Evolutionary conservation across 495 filamentous ascomycete species (phyloP), one percentile per base, ranked within the genome.

Genomic region (Penicillium desertorum): DNA sequence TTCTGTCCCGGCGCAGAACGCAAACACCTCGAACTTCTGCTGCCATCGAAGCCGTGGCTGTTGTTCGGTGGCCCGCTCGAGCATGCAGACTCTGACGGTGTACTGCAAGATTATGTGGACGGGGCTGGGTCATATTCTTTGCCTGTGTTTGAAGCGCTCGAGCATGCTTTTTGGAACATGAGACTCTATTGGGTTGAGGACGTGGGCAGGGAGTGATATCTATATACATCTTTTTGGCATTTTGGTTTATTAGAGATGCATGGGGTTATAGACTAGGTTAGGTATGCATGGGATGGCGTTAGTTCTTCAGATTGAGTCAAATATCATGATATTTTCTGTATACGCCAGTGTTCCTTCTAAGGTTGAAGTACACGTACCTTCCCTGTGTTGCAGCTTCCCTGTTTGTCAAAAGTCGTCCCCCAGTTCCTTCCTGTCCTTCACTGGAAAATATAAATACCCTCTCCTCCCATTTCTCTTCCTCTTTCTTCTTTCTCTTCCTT

Each of bases 1-100:
- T 83, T 87, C 64, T 87, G 86, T 44, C 79, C 79, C n/a, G 76
- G 76, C 2, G 74, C 73, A 8, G 27, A 29, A 4, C 27, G 27
- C 7, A 56, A 66, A 34, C 76, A 79, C 56, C 67, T 78, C 10
- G 69, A 71, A 36, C 45, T 67, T 5, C 23, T 79, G 57, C 62
- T 79, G 5, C 50, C 61, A 1, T 58, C 53, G 0, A 62, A 67
- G 3, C 75, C 75, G 16, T 61, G 59, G 20, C 25, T 74, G 29
- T 45, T 79, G 0, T 71, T 78, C 17, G 73, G 71, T 2, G 71
- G 71, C 0, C 71, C 71, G 9, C 54, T 77, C 50, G 74, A 77
- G 48, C 65, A 71, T 23, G 62, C 62, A 5, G 65, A 70, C 29
- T 66, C 69, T 5, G 61, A 64, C 1, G 56, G 65, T 2, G 12